Evolutionary conservation across 1,284 basidiomycete genomes (phyloP), one percentile per base, ranked within the genome.

Genomic region (Retiboletus flavoniger): DNA sequence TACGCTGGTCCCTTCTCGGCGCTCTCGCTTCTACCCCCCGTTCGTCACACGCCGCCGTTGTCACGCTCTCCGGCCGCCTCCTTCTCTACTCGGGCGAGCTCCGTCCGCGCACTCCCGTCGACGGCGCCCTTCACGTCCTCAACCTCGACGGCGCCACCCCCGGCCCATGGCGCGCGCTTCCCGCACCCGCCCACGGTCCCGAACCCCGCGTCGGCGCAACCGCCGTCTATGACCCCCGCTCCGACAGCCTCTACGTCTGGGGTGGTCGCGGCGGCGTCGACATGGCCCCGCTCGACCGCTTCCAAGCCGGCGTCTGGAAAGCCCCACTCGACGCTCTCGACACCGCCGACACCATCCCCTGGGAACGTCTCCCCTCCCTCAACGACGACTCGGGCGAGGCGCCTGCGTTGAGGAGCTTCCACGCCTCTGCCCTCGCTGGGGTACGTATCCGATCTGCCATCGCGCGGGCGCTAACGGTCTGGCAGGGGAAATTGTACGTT

Each of bases 231-330:
- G 61, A 63, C 36, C 32, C 61, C 26, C 50, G 53, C 8, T 60
- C 58, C 4, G 55, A 63, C 13, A 55, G 40, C 16, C 43, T 80
- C 26, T 78, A 74, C 56, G 46, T 77, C 34, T 80, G 75, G 73
- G 77, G 75, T 7, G 77, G 78, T 0, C 65, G 76, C 10, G 75
- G 78, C 6, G 75, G 74, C 2, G 60, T 64, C 24, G 70, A 74
- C 43, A 73, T 73, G 74, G 59, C 67, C 2, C 72, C 73, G 4
- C 62, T 77, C 21, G 60, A 63, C 4, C 52, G 44, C 3, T 53
- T 60, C 31, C 63, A 74, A 51, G 57, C 63, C 0, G 74, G 72
- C n/a, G 26, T 73, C 16, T 76, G 72, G 69, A 61, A 40, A n/a
- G 53, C 50, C 7, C 39, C 26, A 2, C 50, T 58, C n/a, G 39